Percentiles rank a stretch among this genome's conserved stretches.
Evolutionary conservation across 108 stramenopile genomes (phyloP).

Genomic region (Aurantiochytrium sp.): DNA sequence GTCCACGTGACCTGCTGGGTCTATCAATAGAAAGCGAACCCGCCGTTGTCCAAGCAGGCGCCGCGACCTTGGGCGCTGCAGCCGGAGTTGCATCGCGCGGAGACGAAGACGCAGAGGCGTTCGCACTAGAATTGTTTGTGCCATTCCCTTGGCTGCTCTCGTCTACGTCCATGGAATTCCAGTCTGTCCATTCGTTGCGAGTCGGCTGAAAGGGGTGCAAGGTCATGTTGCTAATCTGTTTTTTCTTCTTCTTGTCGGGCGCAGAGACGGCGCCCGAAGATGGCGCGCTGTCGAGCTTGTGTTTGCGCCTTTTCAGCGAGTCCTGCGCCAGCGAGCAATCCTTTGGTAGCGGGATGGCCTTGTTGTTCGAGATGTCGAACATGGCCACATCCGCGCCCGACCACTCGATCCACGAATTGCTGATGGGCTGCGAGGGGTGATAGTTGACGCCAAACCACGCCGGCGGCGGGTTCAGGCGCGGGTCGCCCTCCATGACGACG

Average conservation of each 20-base stretch:
- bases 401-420: constrained; percentile 7
- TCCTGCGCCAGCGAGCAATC: neutral
- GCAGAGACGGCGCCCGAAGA: neutral
- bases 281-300: too few species aligned
- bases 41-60: neutral
- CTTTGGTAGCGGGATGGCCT: neutral
- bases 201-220: constrained; percentile 17
- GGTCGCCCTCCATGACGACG: constrained; percentile 9
- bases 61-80: neutral
- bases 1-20: neutral
- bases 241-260: neutral
- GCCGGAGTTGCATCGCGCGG: neutral
- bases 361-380: neutral
- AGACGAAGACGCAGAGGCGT: neutral
- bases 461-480: neutral
- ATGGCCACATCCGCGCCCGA: constrained; percentile 4
- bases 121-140: neutral
- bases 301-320: neutral
- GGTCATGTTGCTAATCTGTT: neutral
- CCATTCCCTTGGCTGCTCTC: neutral
- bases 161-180: neutral
- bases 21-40: neutral
- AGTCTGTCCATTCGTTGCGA: constrained; percentile 5
- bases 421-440: constrained; percentile 8
- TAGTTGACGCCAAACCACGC: constrained; percentile 3